A percentile compares a stretch with the other conserved stretches of the same genome.
phyloP scores from a whole-genome alignment of 495 filamentous ascomycete species.

The Penicillium cataractarum region DNA sequence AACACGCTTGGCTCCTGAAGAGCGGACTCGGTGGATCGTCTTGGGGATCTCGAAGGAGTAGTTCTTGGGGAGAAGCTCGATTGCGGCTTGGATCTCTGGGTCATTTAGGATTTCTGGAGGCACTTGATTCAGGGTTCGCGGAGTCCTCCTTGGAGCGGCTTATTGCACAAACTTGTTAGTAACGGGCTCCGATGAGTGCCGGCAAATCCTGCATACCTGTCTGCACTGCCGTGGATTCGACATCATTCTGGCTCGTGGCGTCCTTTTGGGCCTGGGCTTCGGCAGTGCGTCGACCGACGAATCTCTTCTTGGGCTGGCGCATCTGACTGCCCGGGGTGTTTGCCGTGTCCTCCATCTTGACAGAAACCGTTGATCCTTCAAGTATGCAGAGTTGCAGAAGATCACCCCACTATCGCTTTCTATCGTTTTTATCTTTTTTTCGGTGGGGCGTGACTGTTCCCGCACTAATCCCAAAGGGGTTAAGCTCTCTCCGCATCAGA shows the following conservation, averaged over 20 bases:
- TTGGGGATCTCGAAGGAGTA: constrained; percentile 99
- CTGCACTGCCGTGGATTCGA: constrained; percentile 60
- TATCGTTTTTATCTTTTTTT: constrained; percentile 22
- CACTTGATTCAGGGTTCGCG: constrained; percentile 84
- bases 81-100: constrained; percentile 84
- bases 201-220: constrained; percentile 36
- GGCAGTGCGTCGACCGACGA: constrained; percentile 71
- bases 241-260: constrained; percentile 53
- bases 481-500: constrained; percentile 33
- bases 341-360: constrained; percentile 22
- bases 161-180: background rate
- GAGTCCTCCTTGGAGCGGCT: constrained; percentile 65
- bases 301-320: constrained; percentile 72
- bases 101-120: constrained; percentile 85
- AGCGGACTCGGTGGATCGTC: constrained; percentile 91
- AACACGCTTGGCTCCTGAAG: constrained; percentile 72
- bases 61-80: constrained; percentile 84
- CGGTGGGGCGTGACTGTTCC: constrained; percentile 10
- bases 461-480: constrained; percentile 24
- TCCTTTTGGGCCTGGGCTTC: constrained; percentile 54
- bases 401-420: constrained; percentile 16
- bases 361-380: background rate
- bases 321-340: constrained; percentile 22
- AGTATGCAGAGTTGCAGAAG: background rate
- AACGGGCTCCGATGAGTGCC: background rate